Conservation (phyloP, 1,284 basidiomycete species). For the Boletus sp. region DNA sequence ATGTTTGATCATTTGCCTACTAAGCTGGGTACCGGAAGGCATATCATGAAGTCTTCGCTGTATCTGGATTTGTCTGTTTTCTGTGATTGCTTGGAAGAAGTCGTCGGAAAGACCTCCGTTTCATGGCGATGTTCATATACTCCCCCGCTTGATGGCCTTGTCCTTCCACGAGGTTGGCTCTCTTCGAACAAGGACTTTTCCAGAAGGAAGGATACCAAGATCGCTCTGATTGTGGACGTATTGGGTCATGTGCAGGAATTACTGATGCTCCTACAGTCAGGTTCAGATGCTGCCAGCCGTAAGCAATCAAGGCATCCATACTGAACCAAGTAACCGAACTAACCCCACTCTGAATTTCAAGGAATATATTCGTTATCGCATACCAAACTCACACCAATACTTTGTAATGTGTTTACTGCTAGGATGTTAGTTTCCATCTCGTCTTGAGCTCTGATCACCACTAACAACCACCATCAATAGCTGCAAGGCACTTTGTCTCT, state of each 20-base stretch:
- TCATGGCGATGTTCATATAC: slow-evolving; percentile 31
- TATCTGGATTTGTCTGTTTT: slow-evolving; percentile 47
- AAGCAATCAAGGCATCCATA: neutral
- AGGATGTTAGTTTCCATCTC: slow-evolving; percentile 31
- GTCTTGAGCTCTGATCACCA: neutral
- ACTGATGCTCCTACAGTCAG: slow-evolving; percentile 22
- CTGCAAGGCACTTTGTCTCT: slow-evolving; percentile 32
- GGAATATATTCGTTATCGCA: slow-evolving; percentile 22
- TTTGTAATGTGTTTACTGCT: slow-evolving; percentile 30
- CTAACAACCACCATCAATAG: slow-evolving; percentile 19
- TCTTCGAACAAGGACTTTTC: slow-evolving; percentile 33
- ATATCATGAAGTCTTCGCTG: slow-evolving; percentile 41
- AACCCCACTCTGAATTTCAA: slow-evolving; percentile 1
- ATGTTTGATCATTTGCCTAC: neutral
- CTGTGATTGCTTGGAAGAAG: slow-evolving; percentile 50
- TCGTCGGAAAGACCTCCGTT: slow-evolving; percentile 45
- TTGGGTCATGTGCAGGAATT: slow-evolving; percentile 20
- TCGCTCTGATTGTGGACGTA: slow-evolving; percentile 13
- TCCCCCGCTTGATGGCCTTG: slow-evolving; percentile 44
- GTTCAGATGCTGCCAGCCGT: slow-evolving; percentile 18
- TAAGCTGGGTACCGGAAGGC: slow-evolving; percentile 37
- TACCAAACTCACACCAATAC: slow-evolving; percentile 28
- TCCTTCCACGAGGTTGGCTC: slow-evolving; percentile 55
- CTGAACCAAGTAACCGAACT: neutral
- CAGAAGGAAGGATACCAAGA: slow-evolving; percentile 24